Evolutionary conservation across 2,329 filamentous ascomycete species (phyloP), one percentile per base, ranked within the genome.

Genomic region (Ceratocystis cubensis): DNA sequence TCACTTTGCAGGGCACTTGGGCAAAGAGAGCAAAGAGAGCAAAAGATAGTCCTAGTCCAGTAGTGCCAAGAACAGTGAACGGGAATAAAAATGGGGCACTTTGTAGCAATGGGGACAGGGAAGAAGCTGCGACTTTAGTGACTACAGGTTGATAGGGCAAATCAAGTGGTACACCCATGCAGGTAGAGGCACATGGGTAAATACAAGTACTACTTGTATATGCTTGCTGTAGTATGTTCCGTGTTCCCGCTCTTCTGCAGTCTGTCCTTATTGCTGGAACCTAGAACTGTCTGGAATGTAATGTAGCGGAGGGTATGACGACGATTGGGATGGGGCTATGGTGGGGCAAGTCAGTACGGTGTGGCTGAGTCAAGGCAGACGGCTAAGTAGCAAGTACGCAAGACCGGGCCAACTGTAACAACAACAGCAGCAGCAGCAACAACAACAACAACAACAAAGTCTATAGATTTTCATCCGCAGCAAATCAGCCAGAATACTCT

Each of bases 301-400:
- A 46, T 41, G 33, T 20, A 44, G 28, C 33, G 33, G 53, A 33
- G 63, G 28, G 45, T 65, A 65, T 67, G 66, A 67, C 59, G 66
- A 67, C 50, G 63, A 65, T 65, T 25, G 48, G 48, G 48, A 53
- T 53, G 48, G 22, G 57, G 33, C 61, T 57, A 59, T 67, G 59
- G 66, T 37, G 66, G 56, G 63, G 45, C 44, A 65, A 45, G 46
- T 57, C 57, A 28, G 30, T 28, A 45, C 57, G 28, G 30, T 50
- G 56, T 62, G 65, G 41, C 64, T 56, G 48, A 53, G 48, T 6
- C 48, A 20, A 50, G 33, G 28, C 28, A 50, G 22, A 10, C 13
- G 30, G 33, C 64, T 48, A 48, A 15, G 30, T 50, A 50, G 50
- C n/a, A 59, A 59, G 41, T 50, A 33, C 63, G 37, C 37, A 41